A percentile compares a stretch with the other conserved stretches of the same genome.
Conservation (phyloP, 148 eudicot genomes). For the Dysphania ambrosioides region DNA sequence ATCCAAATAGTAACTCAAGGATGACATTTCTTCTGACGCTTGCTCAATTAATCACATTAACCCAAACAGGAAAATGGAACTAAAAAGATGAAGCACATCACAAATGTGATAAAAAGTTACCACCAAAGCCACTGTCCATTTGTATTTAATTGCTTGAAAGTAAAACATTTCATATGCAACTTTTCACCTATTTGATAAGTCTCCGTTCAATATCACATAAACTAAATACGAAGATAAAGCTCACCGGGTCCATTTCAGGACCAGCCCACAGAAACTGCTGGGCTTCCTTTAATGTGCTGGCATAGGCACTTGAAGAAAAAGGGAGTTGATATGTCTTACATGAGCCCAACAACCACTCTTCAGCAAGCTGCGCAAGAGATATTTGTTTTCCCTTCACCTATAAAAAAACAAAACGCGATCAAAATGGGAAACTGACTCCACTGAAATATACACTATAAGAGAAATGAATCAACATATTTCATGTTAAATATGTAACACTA, state of each 20-base stretch:
- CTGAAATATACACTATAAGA: background rate
- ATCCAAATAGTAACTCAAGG: background rate
- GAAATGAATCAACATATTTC: background rate
- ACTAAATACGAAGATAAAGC: conserved; percentile 23
- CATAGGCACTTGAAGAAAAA: conserved; percentile 54
- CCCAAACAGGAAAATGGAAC: too few species aligned
- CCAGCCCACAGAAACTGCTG: conserved; percentile 99
- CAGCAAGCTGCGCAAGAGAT: conserved; percentile 64
- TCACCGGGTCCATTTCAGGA: conserved; percentile 87
- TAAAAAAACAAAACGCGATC: conserved; percentile 4
- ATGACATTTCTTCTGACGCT: background rate
- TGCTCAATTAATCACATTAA: background rate
- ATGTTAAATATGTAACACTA: background rate
- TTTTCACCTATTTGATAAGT: background rate
- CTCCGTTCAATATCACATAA: background rate
- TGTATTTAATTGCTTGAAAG: background rate
- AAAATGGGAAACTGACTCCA: background rate
- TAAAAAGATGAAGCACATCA: too few species aligned
- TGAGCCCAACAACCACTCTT: conserved; percentile 73
- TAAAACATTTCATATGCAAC: background rate
- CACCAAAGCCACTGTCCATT: background rate
- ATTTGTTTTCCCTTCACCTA: conserved; percentile 75
- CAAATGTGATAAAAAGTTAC: too few species aligned
- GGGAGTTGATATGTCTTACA: conserved; percentile 66
- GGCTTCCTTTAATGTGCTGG: conserved; percentile 66